Percentiles rank a stretch among this genome's conserved stretches.
Evolutionary conservation across 331 rosid genomes (phyloP).

Genomic region (Stylosanthes scabra): DNA sequence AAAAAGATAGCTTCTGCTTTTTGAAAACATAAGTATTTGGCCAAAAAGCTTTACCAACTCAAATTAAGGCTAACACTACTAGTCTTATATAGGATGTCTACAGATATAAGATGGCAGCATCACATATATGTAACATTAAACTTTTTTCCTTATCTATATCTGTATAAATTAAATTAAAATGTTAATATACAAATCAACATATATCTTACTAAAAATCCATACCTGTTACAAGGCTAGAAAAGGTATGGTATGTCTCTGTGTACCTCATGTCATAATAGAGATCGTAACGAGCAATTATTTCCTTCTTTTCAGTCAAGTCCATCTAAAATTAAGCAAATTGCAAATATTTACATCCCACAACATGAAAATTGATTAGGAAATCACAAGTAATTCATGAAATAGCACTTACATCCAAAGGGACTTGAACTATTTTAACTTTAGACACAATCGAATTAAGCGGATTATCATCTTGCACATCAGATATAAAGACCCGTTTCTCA

Average conservation of each 20-base stretch:
- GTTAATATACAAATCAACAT: conserved; percentile 12
- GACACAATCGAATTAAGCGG: conserved; percentile 49
- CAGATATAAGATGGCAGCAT: too few species aligned
- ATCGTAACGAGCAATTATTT: conserved; percentile 37
- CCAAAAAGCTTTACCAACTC: too few species aligned
- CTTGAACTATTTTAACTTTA: conserved; percentile 33
- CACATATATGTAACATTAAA: too few species aligned
- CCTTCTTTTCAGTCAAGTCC: conserved; percentile 15
- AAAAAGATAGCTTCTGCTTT: too few species aligned
- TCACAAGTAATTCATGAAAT: not conserved
- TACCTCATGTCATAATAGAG: conserved; percentile 46
- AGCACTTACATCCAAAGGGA: conserved; percentile 32
- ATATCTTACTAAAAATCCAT: not conserved
- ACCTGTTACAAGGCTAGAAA: conserved; percentile 38
- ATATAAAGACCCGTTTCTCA: conserved; percentile 41
- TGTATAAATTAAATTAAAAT: too few species aligned
- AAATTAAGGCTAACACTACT: too few species aligned
- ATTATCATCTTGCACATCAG: conserved; percentile 48
- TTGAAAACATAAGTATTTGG: too few species aligned
- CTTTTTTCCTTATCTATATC: too few species aligned
- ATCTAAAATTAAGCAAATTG: conserved; percentile 34
- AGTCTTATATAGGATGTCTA: too few species aligned
- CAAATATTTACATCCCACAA: not conserved
- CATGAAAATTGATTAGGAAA: not conserved
- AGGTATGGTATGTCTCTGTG: conserved; percentile 37